These are phyloP conservation scores for Clonostachys chloroleuca DNA, from an alignment of 2,329 filamentous ascomycete species.

Conservation along the genomic window DNA sequence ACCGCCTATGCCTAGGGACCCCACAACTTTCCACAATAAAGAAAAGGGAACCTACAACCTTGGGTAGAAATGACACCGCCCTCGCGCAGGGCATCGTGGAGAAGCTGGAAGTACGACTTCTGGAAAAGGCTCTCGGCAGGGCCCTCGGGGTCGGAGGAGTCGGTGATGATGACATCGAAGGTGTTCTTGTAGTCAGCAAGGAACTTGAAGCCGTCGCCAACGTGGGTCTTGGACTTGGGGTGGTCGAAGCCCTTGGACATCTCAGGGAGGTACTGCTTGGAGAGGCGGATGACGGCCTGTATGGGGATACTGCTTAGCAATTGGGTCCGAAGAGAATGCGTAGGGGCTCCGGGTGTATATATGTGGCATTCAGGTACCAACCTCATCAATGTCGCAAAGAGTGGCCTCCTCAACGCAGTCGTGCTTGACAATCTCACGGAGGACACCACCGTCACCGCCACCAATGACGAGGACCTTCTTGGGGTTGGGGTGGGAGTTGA, in stretches of 20 bases:
- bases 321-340: neutral
- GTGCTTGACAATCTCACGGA: slow-evolving; percentile 99
- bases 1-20: slow-evolving; percentile 24
- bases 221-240: slow-evolving; percentile 86
- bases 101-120: slow-evolving; percentile 97
- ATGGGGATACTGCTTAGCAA: slow-evolving; percentile 1
- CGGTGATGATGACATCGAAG: slow-evolving; percentile 99
- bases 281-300: slow-evolving; percentile 91
- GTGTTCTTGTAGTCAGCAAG: slow-evolving; percentile 92
- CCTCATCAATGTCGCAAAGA: slow-evolving; percentile 98
- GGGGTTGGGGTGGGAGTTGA: slow-evolving; percentile 97
- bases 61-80: slow-evolving; percentile 99
- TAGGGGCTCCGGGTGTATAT: neutral
- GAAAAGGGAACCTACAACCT: slow-evolving; percentile 95
- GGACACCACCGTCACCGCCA: slow-evolving; percentile 93
- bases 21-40: slow-evolving; percentile 32
- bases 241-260: slow-evolving; percentile 94
- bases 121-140: slow-evolving; percentile 96
- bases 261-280: slow-evolving; percentile 93
- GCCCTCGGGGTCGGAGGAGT: slow-evolving; percentile 95
- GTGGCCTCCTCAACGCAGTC: slow-evolving; percentile 92
- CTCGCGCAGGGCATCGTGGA: slow-evolving; percentile 83
- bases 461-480: slow-evolving; percentile 99
- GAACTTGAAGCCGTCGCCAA: slow-evolving; percentile 99
- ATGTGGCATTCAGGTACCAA: slow-evolving; percentile 45